Percentiles rank a stretch among this genome's conserved stretches.
Conservation (phyloP, 441 rosid genomes). For the Syzygium malaccense region DNA sequence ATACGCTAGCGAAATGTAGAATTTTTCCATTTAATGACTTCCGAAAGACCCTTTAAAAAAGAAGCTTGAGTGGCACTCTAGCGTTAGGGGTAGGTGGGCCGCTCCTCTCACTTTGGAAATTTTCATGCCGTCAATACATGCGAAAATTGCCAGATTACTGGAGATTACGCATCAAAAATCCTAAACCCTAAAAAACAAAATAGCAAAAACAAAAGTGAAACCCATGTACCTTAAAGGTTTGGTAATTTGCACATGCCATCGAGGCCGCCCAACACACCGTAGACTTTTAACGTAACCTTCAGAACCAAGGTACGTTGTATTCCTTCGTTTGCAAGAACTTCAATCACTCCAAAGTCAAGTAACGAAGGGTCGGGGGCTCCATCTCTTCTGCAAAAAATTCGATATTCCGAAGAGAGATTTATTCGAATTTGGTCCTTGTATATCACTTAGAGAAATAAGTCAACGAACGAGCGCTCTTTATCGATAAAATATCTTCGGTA, state of each 20-base stretch:
- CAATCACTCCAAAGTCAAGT: constrained; percentile 10
- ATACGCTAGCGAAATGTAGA: neutral
- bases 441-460: neutral
- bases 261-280: constrained; percentile 12
- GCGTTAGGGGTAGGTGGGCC: neutral
- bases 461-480: neutral
- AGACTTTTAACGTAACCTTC: constrained; percentile 22
- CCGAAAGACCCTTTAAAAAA: neutral
- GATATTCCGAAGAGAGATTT: neutral
- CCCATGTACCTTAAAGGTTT: constrained; percentile 24
- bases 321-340: neutral
- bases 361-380: neutral
- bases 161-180: neutral
- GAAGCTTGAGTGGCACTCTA: neutral
- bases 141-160: neutral
- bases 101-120: neutral
- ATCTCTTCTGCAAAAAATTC: neutral
- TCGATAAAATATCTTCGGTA: neutral
- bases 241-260: constrained; percentile 29
- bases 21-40: neutral
- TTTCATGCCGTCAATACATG: neutral
- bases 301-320: constrained; percentile 8
- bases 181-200: neutral
- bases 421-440: neutral
- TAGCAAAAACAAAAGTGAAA: constrained; percentile 5